Evolutionary conservation across 78 protist species (phyloP).

Genomic region (Dictyostelium citrinum): DNA sequence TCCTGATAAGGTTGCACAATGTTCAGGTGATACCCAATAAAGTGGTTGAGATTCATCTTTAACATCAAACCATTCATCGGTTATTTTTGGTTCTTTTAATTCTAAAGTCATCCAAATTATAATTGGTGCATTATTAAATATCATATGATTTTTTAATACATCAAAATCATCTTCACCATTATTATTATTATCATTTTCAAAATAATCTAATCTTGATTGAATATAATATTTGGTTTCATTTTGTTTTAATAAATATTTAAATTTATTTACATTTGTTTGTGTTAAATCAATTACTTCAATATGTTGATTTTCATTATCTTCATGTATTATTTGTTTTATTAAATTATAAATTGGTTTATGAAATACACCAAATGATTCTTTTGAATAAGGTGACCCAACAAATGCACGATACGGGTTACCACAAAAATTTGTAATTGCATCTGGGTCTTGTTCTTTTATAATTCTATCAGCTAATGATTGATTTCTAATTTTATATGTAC

Average conservation of each 20-base stretch:
- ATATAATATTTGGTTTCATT: constrained; percentile 26
- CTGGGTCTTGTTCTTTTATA: constrained; percentile 44
- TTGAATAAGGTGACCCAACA: constrained; percentile 25
- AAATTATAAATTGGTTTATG: constrained; percentile 6
- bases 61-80: constrained; percentile 51
- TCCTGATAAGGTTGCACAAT: constrained; percentile 62
- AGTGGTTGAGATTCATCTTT: not conserved
- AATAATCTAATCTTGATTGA: constrained; percentile 17
- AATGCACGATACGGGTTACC: constrained; percentile 68
- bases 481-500: not conserved
- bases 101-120: constrained; percentile 75
- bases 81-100: constrained; percentile 8
- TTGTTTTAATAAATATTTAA: not conserved
- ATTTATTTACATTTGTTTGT: not conserved
- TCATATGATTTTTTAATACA: constrained; percentile 9
- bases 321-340: not conserved
- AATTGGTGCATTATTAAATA: constrained; percentile 1
- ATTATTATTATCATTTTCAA: not conserved
- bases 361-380: constrained; percentile 53
- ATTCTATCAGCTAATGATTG: constrained; percentile 7
- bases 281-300: not conserved
- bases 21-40: constrained; percentile 68
- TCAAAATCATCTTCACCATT: not conserved
- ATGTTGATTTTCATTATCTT: not conserved
- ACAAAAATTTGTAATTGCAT: not conserved